phyloP scores from a whole-genome alignment of 495 filamentous ascomycete genomes.

The Pyrenula aspistea region DNA sequence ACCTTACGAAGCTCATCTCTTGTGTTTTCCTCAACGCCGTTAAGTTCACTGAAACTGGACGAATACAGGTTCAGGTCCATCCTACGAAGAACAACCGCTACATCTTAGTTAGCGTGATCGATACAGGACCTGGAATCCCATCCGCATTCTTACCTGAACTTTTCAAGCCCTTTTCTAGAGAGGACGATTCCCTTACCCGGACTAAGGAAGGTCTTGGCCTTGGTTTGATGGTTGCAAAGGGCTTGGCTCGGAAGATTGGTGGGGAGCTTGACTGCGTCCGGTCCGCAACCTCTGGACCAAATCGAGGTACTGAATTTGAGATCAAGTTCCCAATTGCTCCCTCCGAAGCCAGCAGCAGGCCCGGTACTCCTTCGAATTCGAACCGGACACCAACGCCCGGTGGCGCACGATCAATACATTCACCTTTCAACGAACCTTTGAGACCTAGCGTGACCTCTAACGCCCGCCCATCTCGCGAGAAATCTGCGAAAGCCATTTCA shows the following conservation, averaged over 20 bases:
- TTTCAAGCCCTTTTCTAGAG: slow-evolving; percentile 64
- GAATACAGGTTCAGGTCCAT: slow-evolving; percentile 47
- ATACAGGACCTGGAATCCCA: slow-evolving; percentile 66
- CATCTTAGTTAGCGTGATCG: slow-evolving; percentile 48
- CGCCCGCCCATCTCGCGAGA: slow-evolving; percentile 11
- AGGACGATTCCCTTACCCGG: slow-evolving; percentile 62
- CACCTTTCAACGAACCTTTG: neutral
- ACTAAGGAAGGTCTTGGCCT: slow-evolving; percentile 64
- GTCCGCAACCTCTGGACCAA: slow-evolving; percentile 55
- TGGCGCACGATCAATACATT: slow-evolving; percentile 1
- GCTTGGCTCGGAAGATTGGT: slow-evolving; percentile 61
- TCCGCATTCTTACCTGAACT: slow-evolving; percentile 55
- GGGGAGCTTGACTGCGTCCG: slow-evolving; percentile 60
- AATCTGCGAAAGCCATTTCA: slow-evolving; percentile 18
- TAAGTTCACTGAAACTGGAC: slow-evolving; percentile 65
- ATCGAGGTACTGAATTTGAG: slow-evolving; percentile 62
- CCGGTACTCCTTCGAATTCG: slow-evolving; percentile 22
- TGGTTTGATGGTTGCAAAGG: slow-evolving; percentile 66
- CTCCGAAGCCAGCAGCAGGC: slow-evolving; percentile 25
- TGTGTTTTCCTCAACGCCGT: slow-evolving; percentile 68
- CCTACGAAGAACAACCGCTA: slow-evolving; percentile 33
- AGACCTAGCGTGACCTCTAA: neutral
- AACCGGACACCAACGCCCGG: slow-evolving; percentile 11
- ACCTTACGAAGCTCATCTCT: slow-evolving; percentile 62
- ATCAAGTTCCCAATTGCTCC: slow-evolving; percentile 55